These are phyloP conservation scores for Chionographis japonica DNA, from an alignment of 106 monocot genomes.

Conservation along the genomic window DNA sequence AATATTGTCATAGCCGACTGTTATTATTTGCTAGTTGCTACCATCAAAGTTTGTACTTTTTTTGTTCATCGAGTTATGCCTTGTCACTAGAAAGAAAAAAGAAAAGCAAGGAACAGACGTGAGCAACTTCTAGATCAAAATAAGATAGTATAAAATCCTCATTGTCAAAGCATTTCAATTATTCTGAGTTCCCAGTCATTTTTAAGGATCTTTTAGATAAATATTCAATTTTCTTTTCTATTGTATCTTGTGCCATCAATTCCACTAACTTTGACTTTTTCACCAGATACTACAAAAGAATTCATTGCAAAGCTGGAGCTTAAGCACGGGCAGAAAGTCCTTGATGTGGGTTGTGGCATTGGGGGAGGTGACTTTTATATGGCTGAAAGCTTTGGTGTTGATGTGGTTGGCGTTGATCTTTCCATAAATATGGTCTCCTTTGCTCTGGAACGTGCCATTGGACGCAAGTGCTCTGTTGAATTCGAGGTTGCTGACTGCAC, in stretches of 20 bases:
- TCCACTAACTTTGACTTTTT: neutral
- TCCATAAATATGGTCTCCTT: conserved; percentile 83
- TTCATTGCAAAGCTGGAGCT: conserved; percentile 66
- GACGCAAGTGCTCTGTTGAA: conserved; percentile 70
- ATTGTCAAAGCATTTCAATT: neutral
- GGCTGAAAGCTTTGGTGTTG: conserved; percentile 70
- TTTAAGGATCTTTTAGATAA: neutral
- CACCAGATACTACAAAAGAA: conserved; percentile 69
- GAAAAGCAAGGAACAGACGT: too few species aligned
- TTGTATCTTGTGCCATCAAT: neutral
- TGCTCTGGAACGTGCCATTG: conserved; percentile 72
- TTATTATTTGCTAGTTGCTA: too few species aligned
- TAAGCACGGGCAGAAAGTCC: conserved; percentile 55
- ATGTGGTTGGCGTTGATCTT: conserved; percentile 73
- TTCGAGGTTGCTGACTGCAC: conserved; percentile 82
- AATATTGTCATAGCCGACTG: too few species aligned
- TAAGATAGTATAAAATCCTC: too few species aligned
- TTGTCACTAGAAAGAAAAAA: too few species aligned
- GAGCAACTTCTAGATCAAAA: too few species aligned
- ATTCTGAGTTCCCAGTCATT: neutral
- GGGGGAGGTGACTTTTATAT: conserved; percentile 85
- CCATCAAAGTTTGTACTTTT: too few species aligned
- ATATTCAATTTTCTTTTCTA: neutral
- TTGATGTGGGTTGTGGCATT: conserved; percentile 82
- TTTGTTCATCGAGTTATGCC: too few species aligned